Conservation (phyloP, 352 stramenopile species). For the Phytophthora fragariaefolia region DNA sequence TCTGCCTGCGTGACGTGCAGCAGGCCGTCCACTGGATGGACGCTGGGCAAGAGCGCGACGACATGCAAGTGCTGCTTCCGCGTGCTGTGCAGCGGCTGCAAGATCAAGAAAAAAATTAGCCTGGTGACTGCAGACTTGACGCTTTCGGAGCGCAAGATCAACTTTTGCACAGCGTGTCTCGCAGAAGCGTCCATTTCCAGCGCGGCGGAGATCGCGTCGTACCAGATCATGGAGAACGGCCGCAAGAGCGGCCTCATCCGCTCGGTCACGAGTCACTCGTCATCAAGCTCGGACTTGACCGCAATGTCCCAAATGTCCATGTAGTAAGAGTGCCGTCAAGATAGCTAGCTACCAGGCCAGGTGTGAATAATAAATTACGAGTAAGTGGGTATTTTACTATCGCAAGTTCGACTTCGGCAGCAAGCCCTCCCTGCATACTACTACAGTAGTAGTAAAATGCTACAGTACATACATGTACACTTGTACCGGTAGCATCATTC, state of each 20-base stretch:
- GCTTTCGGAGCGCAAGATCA: constrained; percentile 43
- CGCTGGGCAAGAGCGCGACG: constrained; percentile 34
- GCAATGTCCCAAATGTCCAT: constrained; percentile 28
- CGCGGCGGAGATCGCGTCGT: constrained; percentile 35
- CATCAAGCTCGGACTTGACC: constrained; percentile 38
- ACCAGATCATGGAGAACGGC: constrained; percentile 41
- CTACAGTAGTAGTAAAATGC: too few species aligned
- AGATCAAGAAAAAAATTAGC: constrained; percentile 52
- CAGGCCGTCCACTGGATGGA: constrained; percentile 32
- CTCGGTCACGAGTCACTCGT: constrained; percentile 33
- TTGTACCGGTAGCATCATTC: too few species aligned
- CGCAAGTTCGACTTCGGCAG: too few species aligned
- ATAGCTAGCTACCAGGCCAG: constrained; percentile 18
- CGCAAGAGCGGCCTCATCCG: constrained; percentile 38
- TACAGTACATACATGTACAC: too few species aligned
- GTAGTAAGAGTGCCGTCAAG: constrained; percentile 12
- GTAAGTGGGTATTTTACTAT: constrained; percentile 9
- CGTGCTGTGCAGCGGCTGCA: constrained; percentile 39
- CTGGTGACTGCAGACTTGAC: constrained; percentile 43
- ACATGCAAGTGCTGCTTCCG: constrained; percentile 48
- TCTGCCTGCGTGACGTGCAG: constrained; percentile 31
- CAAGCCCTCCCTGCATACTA: too few species aligned
- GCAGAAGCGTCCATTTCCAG: constrained; percentile 29
- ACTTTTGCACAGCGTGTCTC: constrained; percentile 42
- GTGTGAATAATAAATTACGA: constrained; percentile 39